Evolutionary conservation across 371 early-diverging fungal genomes (phyloP), one percentile per base, ranked within the genome.

Genomic region (Haplosporangium sp.): DNA sequence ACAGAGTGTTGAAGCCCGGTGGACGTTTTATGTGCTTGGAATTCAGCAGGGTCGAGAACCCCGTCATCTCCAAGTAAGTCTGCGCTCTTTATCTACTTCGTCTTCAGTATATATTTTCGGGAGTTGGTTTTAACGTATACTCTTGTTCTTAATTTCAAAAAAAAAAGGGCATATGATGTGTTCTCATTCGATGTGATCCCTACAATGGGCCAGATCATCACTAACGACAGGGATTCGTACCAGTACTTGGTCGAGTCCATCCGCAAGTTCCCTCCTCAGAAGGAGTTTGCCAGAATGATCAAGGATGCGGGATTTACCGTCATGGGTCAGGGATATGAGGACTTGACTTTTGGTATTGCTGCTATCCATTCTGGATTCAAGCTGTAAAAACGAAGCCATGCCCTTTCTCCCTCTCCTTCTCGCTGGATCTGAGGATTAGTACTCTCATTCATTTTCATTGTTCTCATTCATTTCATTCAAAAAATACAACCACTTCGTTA

Each of bases 211-310:
- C 91, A 93, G 72, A 69, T 93, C 36, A 90, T 98, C 59, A 97
- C 98, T 16, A 87, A 91, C 50, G 98, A 98, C 80, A 91, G 94
- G 29, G 92, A 91, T 40, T 96, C 96, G 36, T 98, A 98, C 81
- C 94, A 97, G 82, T 98, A 98, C 75, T 87, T 98, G n/a, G 98
- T 98, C n/a, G 99, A 98, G 77, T 93, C 94, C 65, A 98, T 98
- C 69, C 92, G 97, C 69, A 91, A 91, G 82, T 98, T 98, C 88
- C 97, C 97, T 36, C 76, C 89, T n/a, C 98, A 98, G 85, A 85
- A 87, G 58, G 87, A 89, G 69, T 98, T 98, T 87, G 94, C 94
- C 5, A 80, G 90, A 66, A 95, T 98, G 85, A 96, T 98, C 76
- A 85, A 90, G 59, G 89, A 94, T 43, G 93, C 94, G 21, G 98